Conservation (phyloP, 2,329 filamentous ascomycete genomes). For the Cordyceps farinosa region DNA sequence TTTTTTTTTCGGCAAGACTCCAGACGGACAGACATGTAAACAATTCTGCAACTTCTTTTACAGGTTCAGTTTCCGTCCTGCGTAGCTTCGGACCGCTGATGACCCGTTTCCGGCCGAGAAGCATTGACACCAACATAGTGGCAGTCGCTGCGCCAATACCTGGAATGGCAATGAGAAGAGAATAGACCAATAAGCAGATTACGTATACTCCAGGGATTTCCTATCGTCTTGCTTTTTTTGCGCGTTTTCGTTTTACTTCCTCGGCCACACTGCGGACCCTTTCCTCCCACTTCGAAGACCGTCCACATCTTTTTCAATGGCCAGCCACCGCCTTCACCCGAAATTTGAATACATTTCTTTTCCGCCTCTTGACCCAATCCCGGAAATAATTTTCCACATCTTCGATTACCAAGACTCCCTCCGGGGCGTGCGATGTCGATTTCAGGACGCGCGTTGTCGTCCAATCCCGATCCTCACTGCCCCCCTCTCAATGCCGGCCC, state of each 20-base stretch:
- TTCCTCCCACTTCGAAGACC: neutral
- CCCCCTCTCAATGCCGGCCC: neutral
- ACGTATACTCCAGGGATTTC: no score
- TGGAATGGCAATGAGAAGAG: neutral
- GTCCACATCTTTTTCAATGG: neutral
- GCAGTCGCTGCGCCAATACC: neutral
- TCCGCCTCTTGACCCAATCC: neutral
- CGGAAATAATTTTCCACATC: neutral
- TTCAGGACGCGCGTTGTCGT: constrained; percentile 4
- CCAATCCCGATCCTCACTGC: constrained; percentile 5
- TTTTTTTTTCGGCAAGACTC: neutral
- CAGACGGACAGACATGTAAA: neutral
- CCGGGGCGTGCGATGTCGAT: neutral
- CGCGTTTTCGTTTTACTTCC: neutral
- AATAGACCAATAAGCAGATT: neutral
- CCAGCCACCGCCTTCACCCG: neutral
- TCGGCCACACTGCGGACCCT: neutral
- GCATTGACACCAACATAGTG: no score
- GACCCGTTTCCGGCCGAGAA: no score
- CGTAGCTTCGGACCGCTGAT: no score
- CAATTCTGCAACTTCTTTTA: neutral
- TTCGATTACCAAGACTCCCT: neutral
- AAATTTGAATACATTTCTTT: neutral
- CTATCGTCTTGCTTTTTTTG: neutral
- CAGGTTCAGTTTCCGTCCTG: neutral